Conservation (phyloP, 139 green algal species). For the Trebouxia sp. region DNA sequence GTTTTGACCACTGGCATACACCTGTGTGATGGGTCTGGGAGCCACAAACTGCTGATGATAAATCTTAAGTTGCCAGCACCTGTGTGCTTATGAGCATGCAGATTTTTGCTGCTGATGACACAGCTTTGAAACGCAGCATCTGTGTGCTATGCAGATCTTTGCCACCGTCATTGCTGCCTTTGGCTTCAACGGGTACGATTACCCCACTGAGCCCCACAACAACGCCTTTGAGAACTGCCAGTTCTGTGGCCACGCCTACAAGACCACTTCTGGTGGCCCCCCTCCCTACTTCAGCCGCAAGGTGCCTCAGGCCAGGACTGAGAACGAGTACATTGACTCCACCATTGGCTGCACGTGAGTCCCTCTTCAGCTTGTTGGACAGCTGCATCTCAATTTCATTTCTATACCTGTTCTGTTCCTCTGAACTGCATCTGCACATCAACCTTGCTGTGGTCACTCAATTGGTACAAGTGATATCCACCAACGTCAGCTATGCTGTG, state of each 20-base stretch:
- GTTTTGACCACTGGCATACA: no score
- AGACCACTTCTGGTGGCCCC: conserved; percentile 23
- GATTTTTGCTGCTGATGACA: background rate
- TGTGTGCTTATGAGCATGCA: no score
- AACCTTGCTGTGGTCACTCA: no score
- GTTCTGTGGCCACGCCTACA: conserved; percentile 59
- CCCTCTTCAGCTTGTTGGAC: background rate
- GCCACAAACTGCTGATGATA: no score
- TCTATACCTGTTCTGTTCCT: no score
- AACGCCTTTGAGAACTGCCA: conserved; percentile 47
- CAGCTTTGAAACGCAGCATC: no score
- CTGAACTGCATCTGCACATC: background rate
- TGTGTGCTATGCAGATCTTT: conserved; percentile 43
- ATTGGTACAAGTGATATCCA: no score
- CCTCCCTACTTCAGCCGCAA: conserved; percentile 51
- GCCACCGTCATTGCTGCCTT: conserved; percentile 69
- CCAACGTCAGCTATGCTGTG: no score
- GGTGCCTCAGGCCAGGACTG: conserved; percentile 61
- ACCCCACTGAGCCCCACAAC: conserved; percentile 34
- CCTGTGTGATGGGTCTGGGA: no score
- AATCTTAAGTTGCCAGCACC: no score
- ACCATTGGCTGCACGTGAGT: conserved; percentile 73
- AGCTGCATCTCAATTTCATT: background rate
- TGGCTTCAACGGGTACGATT: conserved; percentile 72
- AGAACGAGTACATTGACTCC: conserved; percentile 61